Percentiles rank a stretch among this genome's conserved stretches.
These are phyloP conservation scores for Pestalotiopsis sp. DNA, from an alignment of 2,329 filamentous ascomycete genomes.

Conservation along the genomic window DNA sequence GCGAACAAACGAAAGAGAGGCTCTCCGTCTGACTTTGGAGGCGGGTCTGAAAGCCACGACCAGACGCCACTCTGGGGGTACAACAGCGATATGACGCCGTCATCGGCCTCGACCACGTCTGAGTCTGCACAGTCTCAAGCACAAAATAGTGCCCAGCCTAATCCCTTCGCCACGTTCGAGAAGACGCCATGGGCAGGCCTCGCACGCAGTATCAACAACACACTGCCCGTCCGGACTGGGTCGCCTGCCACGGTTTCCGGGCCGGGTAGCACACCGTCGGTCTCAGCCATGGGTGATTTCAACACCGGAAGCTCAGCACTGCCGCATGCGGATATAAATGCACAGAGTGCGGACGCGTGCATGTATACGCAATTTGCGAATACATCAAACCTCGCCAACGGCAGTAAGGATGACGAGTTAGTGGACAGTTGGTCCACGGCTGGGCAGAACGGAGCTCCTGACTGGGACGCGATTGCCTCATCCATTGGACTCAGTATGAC, in stretches of 20 bases:
- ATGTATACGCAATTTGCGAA: constrained; percentile 19
- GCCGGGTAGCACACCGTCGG: background rate
- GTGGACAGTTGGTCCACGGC: constrained; percentile 9
- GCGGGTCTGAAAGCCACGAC: background rate
- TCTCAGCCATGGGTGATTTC: background rate
- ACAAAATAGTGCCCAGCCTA: background rate
- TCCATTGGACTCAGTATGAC: background rate
- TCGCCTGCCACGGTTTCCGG: background rate
- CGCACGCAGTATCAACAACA: background rate
- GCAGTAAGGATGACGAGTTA: background rate
- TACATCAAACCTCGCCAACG: background rate
- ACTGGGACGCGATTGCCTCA: constrained; percentile 12
- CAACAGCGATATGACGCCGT: constrained; percentile 2
- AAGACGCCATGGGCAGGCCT: background rate
- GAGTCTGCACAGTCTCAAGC: background rate
- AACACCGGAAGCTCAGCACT: background rate
- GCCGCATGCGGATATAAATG: no score
- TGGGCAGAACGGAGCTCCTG: background rate
- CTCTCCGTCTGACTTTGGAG: background rate
- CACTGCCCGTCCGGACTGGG: background rate
- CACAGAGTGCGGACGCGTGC: constrained; percentile 16
- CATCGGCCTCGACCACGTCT: background rate
- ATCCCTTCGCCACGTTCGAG: background rate
- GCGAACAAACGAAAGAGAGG: constrained; percentile 21
- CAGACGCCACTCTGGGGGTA: constrained; percentile 15